A percentile compares a stretch with the other conserved stretches of the same genome.
phyloP scores from a whole-genome alignment of 1,284 basidiomycete genomes.

The Rhodotorula sp. region DNA sequence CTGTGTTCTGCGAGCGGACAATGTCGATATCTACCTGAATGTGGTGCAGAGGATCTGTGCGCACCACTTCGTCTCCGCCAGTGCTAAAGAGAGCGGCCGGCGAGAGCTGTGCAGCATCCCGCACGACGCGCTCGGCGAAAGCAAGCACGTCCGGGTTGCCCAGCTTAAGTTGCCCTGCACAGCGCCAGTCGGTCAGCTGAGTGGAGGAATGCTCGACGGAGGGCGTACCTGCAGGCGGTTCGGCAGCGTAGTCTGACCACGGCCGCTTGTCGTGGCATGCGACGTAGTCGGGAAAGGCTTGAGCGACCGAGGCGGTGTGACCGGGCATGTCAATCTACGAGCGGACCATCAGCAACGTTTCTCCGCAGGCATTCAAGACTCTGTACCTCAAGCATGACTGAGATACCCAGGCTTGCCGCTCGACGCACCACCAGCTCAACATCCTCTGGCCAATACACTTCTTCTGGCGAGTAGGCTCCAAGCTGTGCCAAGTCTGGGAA shows the following conservation, averaged over 20 bases:
- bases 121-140: constrained; percentile 10
- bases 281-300: constrained; percentile 68
- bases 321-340: constrained; percentile 74
- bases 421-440: constrained; percentile 67
- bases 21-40: background rate
- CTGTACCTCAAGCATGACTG: constrained; percentile 62
- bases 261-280: constrained; percentile 59
- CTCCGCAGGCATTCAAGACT: constrained; percentile 1
- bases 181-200: background rate
- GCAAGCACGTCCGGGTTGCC: constrained; percentile 1
- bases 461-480: constrained; percentile 66
- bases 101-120: constrained; percentile 55
- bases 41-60: constrained; percentile 12
- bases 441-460: constrained; percentile 64
- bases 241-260: constrained; percentile 46
- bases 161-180: constrained; percentile 49
- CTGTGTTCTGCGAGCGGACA: constrained; percentile 28
- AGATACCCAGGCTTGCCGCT: constrained; percentile 74
- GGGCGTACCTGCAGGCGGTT: constrained; percentile 60
- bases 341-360: background rate
- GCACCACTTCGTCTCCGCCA: constrained; percentile 81
- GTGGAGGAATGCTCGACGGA: background rate
- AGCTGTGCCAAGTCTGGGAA: constrained; percentile 64
- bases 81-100: constrained; percentile 68
- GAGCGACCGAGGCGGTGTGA: constrained; percentile 69